These are phyloP conservation scores for Globisporangium iwayamae DNA, from an alignment of 352 stramenopile genomes.

Conservation along the genomic window DNA sequence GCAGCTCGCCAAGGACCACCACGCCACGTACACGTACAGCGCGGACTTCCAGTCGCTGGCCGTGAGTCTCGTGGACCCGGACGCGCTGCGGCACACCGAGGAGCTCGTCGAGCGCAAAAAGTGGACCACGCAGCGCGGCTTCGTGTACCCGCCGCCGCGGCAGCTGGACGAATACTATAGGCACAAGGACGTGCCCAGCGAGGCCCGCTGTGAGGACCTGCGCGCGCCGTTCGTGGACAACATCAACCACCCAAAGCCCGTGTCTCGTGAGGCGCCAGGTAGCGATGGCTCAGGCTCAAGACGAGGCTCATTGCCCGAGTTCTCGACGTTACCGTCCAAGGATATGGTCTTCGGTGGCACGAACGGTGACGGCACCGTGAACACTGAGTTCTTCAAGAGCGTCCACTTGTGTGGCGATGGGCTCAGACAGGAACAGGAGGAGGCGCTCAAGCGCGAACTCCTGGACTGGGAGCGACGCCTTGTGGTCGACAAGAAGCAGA, in stretches of 20 bases:
- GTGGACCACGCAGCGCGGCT: conserved; percentile 86
- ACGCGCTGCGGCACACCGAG: conserved; percentile 49
- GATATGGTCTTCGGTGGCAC: conserved; percentile 85
- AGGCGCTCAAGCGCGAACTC: conserved; percentile 58
- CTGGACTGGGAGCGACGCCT: conserved; percentile 73
- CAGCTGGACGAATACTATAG: conserved; percentile 66
- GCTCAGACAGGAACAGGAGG: conserved; percentile 69
- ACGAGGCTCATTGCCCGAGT: conserved; percentile 24
- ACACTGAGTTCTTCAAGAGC: conserved; percentile 77
- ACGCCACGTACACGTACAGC: conserved; percentile 85
- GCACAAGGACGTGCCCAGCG: conserved; percentile 65
- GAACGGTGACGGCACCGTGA: conserved; percentile 58
- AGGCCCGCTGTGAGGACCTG: conserved; percentile 81
- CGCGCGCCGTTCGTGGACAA: conserved; percentile 84
- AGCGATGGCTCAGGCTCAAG: not conserved
- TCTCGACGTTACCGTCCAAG: conserved; percentile 86
- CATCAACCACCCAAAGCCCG: conserved; percentile 56
- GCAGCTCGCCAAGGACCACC: conserved; percentile 46
- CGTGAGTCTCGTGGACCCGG: conserved; percentile 74
- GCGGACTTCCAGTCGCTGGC: conserved; percentile 85
- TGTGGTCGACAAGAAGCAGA: conserved; percentile 83
- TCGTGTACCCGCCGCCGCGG: conserved; percentile 81
- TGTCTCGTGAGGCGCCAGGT: conserved; percentile 37
- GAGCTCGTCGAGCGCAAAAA: conserved; percentile 41
- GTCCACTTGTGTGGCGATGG: conserved; percentile 86